Evolutionary conservation across 164 flowering plant genomes (phyloP), one percentile per base, ranked within the genome.

Genomic region (Macadamia integrifolia): DNA sequence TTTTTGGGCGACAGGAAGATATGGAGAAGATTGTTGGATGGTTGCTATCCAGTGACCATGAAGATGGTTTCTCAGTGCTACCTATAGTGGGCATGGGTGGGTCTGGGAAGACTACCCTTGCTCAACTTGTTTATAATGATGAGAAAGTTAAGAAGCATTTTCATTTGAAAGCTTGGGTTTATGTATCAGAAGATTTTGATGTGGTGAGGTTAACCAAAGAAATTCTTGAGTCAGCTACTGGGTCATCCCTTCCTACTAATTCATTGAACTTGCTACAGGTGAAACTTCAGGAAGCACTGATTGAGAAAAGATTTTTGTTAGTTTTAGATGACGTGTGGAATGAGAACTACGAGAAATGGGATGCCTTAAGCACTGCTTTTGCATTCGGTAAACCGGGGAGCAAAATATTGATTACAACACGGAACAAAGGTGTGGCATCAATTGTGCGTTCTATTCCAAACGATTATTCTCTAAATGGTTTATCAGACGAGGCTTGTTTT

Each of bases 401-500:
- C 61, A 72, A 46, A 9, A 65, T 82, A 10, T 10, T 79, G 9
- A 60, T 80, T 0, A 80, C 85, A 1, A 80, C 80, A 2, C 74
- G 82, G 8, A 71, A 35, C 40, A 9, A 43, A 35, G 40, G 28
- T 0, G 75, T 78, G 60, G 75, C 80, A 12, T 11, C 55, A 28
- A 61, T 56, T 0, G 62, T 67, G 66, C 15, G 68, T 0, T 17
- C 74, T 42, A 55, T 53, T 66, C 58, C 55, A 0, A 0, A 9
- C 7, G 50, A 18, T 13, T 42, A 72, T 15, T 18, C 15, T 12
- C 53, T 80, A 55, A 10, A 56, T 14, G 31, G 5, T 0, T 42
- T 82, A n/a, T 52, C 76, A 14, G 65, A 68, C 14, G 79, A 64
- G 6, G 73, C 71, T n/a, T 67, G 82, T 30, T 71, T 72, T 80